A percentile compares a stretch with the other conserved stretches of the same genome.
Evolutionary conservation across 106 monocot genomes (phyloP).

Genomic region (Phalaenopsis aphrodite): DNA sequence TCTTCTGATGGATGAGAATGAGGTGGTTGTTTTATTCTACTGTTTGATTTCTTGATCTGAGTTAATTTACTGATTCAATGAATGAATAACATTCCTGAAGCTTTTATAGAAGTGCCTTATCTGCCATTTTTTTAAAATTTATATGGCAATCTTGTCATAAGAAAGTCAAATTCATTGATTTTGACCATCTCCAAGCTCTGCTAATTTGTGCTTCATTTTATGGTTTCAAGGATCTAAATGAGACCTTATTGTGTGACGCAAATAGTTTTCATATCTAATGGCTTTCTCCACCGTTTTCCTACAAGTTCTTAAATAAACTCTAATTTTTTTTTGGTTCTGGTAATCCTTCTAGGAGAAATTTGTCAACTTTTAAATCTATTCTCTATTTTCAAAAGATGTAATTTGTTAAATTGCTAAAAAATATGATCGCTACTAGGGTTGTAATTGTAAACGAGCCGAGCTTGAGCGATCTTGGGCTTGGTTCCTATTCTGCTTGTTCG

Average conservation of each 20-base stretch:
- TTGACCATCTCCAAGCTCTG: not conserved
- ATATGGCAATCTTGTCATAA: not conserved
- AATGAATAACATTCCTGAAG: not conserved
- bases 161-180: not conserved
- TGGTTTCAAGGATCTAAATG: not conserved
- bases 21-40: slow-evolving; percentile 18
- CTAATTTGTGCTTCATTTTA: not conserved
- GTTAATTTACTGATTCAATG: not conserved
- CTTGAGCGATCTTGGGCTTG: too few relatives aligned
- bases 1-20: slow-evolving; percentile 43
- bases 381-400: not conserved
- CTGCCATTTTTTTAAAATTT: not conserved
- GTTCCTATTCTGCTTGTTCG: too few relatives aligned
- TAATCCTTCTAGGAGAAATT: not conserved
- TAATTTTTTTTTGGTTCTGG: not conserved
- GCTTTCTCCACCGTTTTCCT: not conserved
- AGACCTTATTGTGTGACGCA: not conserved
- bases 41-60: not conserved
- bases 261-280: not conserved
- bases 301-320: not conserved
- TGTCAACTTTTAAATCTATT: not conserved
- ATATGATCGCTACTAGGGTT: not conserved
- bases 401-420: not conserved
- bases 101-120: not conserved
- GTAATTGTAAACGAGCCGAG: too few relatives aligned